A percentile compares a stretch with the other conserved stretches of the same genome.
These are phyloP conservation scores for Cutaneotrichosporon mucoides DNA, from an alignment of 1,284 basidiomycete species.

Conservation along the genomic window DNA sequence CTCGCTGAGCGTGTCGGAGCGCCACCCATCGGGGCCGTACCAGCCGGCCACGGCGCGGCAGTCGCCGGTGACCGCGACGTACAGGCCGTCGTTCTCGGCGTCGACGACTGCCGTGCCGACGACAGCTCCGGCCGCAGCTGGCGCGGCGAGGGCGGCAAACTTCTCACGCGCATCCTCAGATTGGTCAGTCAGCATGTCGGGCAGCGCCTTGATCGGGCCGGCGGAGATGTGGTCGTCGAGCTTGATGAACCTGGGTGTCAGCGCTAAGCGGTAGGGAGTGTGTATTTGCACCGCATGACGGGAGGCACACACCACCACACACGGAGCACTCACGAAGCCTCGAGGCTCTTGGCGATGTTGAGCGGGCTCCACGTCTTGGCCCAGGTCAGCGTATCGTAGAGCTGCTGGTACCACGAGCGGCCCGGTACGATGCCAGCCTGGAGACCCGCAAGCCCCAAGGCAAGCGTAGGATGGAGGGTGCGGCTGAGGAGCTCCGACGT, in stretches of 20 bases:
- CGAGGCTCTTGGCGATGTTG: conserved; percentile 28
- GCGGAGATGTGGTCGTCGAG: conserved; percentile 55
- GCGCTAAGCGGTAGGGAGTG: background rate
- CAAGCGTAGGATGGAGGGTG: conserved; percentile 79
- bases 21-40: conserved; percentile 58
- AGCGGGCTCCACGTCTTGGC: conserved; percentile 30
- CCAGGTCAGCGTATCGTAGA: conserved; percentile 23
- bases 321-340: conserved; percentile 30
- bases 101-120: conserved; percentile 82
- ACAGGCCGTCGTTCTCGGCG: conserved; percentile 70
- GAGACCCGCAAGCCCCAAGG: conserved; percentile 64
- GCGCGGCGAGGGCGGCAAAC: conserved; percentile 62
- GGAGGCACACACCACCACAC: too few relatives aligned
- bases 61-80: conserved; percentile 90
- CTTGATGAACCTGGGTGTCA: conserved; percentile 42
- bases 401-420: conserved; percentile 15
- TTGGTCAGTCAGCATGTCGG: conserved; percentile 43
- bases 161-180: conserved; percentile 47
- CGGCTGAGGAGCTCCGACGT: conserved; percentile 82
- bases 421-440: conserved; percentile 46
- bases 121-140: conserved; percentile 79
- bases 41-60: conserved; percentile 92
- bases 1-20: conserved; percentile 84
- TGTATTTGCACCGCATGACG: too few relatives aligned
- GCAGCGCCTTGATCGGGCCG: conserved; percentile 51